Percentiles rank a stretch among this genome's conserved stretches.
Evolutionary conservation across 2,329 filamentous ascomycete genomes (phyloP).

Genomic region (Whalleya microplaca): DNA sequence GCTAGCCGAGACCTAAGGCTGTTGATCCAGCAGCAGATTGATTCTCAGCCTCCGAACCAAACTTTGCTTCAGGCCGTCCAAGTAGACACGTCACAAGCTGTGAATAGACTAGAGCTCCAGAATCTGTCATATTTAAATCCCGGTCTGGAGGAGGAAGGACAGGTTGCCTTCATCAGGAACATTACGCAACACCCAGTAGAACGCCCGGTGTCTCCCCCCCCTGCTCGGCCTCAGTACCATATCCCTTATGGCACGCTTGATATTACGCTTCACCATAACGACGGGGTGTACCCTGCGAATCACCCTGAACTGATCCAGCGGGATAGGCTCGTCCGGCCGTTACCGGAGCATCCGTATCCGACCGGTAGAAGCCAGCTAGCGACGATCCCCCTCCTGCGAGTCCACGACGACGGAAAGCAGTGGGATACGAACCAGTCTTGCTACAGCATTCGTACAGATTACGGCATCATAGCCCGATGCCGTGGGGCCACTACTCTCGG

Average conservation of each 20-base stretch:
- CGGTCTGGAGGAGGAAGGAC: background rate
- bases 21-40: background rate
- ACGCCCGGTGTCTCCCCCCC: conserved; percentile 7
- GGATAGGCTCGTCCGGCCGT: conserved; percentile 1
- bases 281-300: background rate
- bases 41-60: background rate
- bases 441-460: background rate
- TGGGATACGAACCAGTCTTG: background rate
- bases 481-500: background rate
- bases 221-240: conserved; percentile 1
- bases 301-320: conserved; percentile 1
- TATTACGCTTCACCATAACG: background rate
- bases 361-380: background rate
- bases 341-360: conserved; percentile 4
- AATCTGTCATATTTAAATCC: conserved; percentile 1
- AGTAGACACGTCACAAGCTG: background rate
- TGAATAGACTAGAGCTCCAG: no score
- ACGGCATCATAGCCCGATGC: background rate
- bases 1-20: background rate
- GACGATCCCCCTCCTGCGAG: conserved; percentile 6
- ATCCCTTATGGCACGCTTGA: background rate
- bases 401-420: conserved; percentile 2
- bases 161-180: background rate
- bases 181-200: background rate
- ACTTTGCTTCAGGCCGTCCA: background rate